Conservation (phyloP, 2,329 filamentous ascomycete genomes). For the Monilinia fructicola region DNA sequence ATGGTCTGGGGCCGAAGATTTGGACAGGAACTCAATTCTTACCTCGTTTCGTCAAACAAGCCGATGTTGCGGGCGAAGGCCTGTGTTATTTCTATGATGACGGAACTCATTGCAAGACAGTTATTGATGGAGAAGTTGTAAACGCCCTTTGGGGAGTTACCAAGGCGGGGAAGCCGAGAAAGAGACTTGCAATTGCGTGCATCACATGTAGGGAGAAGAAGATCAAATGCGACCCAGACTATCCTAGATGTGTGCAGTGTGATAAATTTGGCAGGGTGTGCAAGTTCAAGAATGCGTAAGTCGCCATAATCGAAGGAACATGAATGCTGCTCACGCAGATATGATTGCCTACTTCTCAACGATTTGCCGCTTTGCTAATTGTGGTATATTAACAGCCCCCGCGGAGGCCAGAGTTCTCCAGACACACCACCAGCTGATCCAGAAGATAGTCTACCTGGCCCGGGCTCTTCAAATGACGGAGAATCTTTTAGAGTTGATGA, state of each 20-base stretch:
- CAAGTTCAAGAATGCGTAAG: conserved; percentile 83
- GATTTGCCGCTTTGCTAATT: conserved; percentile 43
- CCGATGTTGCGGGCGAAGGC: conserved; percentile 73
- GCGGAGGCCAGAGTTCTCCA: conserved; percentile 41
- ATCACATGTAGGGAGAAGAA: conserved; percentile 94
- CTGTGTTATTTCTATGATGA: conserved; percentile 86
- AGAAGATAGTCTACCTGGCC: conserved; percentile 36
- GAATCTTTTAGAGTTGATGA: conserved; percentile 37
- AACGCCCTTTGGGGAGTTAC: conserved; percentile 93
- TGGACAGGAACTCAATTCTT: conserved; percentile 68
- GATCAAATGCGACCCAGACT: conserved; percentile 92
- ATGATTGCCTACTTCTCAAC: neutral
- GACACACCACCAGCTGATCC: conserved; percentile 40
- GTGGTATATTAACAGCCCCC: conserved; percentile 33
- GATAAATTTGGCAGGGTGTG: conserved; percentile 86
- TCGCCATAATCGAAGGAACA: conserved; percentile 35
- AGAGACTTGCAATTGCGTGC: conserved; percentile 88
- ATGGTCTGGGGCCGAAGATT: conserved; percentile 65
- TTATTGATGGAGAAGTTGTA: conserved; percentile 81
- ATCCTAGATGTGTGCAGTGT: conserved; percentile 84
- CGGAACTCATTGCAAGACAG: conserved; percentile 75
- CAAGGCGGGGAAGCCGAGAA: conserved; percentile 89
- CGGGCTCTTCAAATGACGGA: conserved; percentile 36
- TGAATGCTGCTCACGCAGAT: neutral
- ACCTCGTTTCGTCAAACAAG: conserved; percentile 62